Conservation (phyloP, 192 early-diverging fungal genomes). For the Umbelopsis vinacea region DNA sequence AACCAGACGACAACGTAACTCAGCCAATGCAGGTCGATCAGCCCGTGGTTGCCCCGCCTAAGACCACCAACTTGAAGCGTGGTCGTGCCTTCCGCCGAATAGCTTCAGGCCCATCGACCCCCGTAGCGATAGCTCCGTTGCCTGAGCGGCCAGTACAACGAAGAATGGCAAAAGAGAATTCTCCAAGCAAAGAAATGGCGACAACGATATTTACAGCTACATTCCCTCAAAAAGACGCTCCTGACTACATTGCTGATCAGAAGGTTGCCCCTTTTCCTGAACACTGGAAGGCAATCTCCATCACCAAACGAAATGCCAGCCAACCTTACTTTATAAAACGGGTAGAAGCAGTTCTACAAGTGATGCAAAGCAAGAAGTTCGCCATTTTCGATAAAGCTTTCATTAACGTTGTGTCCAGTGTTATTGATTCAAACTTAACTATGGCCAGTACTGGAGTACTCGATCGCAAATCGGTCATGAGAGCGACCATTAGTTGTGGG, state of each 20-base stretch:
- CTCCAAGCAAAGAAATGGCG: neutral
- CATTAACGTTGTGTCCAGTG: neutral
- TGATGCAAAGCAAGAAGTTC: neutral
- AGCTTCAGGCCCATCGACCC: neutral
- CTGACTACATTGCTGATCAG: neutral
- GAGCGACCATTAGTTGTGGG: neutral
- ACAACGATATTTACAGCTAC: neutral
- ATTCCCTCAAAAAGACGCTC: neutral
- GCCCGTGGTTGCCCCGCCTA: too few species aligned
- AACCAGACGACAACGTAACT: too few species aligned
- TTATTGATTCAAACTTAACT: neutral
- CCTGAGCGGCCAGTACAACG: neutral
- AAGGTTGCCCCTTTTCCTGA: neutral
- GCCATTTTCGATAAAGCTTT: neutral
- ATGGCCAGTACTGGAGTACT: neutral
- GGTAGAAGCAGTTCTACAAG: neutral
- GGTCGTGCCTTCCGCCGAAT: too few species aligned
- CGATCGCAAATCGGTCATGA: conserved; percentile 9
- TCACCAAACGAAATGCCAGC: neutral
- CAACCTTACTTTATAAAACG: neutral
- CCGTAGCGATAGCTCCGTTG: neutral
- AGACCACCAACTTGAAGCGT: too few species aligned
- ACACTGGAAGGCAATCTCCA: neutral
- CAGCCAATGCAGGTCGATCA: too few species aligned
- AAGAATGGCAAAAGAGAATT: neutral